Evolutionary conservation across 1,139 yeast species (phyloP).

Genomic region (Suhomyces choctaworum): DNA sequence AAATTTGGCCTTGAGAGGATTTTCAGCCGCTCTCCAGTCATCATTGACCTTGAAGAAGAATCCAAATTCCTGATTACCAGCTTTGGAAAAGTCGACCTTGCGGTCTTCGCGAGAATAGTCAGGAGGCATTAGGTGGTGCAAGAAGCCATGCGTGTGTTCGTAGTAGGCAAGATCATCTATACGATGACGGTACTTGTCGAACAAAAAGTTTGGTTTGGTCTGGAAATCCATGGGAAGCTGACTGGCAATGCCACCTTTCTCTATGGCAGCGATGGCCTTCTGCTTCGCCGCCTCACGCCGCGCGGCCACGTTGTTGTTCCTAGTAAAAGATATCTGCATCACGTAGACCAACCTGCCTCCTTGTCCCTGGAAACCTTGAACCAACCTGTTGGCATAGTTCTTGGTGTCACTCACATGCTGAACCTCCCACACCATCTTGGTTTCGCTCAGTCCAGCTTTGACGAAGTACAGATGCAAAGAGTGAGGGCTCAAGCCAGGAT

Average conservation of each 20-base stretch:
- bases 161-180: constrained; percentile 28
- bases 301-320: constrained; percentile 26
- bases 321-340: constrained; percentile 37
- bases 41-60: constrained; percentile 37
- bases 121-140: constrained; percentile 33
- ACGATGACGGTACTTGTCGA: constrained; percentile 33
- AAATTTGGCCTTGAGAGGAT: constrained; percentile 23
- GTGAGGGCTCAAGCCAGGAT: constrained; percentile 35
- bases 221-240: constrained; percentile 34
- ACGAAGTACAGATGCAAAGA: constrained; percentile 44
- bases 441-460: constrained; percentile 35
- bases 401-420: constrained; percentile 33
- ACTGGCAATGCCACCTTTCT: constrained; percentile 7
- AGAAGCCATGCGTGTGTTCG: constrained; percentile 35
- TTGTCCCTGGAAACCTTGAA: constrained; percentile 34
- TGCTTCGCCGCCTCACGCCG: constrained; percentile 14
- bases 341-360: constrained; percentile 34
- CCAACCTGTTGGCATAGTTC: constrained; percentile 38
- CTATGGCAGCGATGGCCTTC: constrained; percentile 16
- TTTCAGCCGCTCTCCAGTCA: constrained; percentile 25
- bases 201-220: constrained; percentile 31
- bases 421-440: constrained; percentile 40
- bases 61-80: constrained; percentile 36
- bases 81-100: constrained; percentile 20
- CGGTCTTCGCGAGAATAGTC: constrained; percentile 23